phyloP scores from a whole-genome alignment of 2,329 filamentous ascomycete genomes.

The Akanthomyces dipterigenus region DNA sequence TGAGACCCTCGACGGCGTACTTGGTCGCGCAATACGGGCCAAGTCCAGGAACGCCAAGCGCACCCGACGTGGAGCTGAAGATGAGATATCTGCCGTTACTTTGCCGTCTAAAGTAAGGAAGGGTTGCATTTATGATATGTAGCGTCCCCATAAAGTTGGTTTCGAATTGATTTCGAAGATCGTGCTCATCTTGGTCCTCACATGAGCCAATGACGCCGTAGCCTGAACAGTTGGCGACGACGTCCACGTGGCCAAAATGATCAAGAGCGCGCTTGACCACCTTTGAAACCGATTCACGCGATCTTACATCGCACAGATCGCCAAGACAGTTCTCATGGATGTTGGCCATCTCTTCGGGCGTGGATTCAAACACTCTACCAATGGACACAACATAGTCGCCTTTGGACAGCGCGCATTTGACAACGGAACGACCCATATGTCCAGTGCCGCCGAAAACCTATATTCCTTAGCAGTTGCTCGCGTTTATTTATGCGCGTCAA shows the following conservation, averaged over 20 bases:
- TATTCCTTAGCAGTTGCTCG: not conserved
- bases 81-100: slow-evolving; percentile 79
- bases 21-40: slow-evolving; percentile 96
- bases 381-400: slow-evolving; percentile 83
- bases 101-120: slow-evolving; percentile 80
- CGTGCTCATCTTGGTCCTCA: slow-evolving; percentile 93
- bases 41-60: slow-evolving; percentile 85
- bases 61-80: slow-evolving; percentile 87
- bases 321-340: slow-evolving; percentile 69
- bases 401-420: slow-evolving; percentile 71
- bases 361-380: slow-evolving; percentile 74
- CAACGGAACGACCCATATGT: slow-evolving; percentile 87
- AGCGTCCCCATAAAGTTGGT: slow-evolving; percentile 96
- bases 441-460: slow-evolving; percentile 94
- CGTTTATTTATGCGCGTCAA: slow-evolving; percentile 13
- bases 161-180: slow-evolving; percentile 92
- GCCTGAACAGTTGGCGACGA: slow-evolving; percentile 89
- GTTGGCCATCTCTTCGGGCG: slow-evolving; percentile 61
- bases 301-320: slow-evolving; percentile 83
- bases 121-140: slow-evolving; percentile 81
- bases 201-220: slow-evolving; percentile 94
- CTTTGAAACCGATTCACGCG: slow-evolving; percentile 66
- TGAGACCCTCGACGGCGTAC: slow-evolving; percentile 90
- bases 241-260: slow-evolving; percentile 75
- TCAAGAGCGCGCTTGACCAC: slow-evolving; percentile 65